Evolutionary conservation across 139 green algal genomes (phyloP), one percentile per base, ranked within the genome.

Genomic region (Cymbomonas tetramitiformis): DNA sequence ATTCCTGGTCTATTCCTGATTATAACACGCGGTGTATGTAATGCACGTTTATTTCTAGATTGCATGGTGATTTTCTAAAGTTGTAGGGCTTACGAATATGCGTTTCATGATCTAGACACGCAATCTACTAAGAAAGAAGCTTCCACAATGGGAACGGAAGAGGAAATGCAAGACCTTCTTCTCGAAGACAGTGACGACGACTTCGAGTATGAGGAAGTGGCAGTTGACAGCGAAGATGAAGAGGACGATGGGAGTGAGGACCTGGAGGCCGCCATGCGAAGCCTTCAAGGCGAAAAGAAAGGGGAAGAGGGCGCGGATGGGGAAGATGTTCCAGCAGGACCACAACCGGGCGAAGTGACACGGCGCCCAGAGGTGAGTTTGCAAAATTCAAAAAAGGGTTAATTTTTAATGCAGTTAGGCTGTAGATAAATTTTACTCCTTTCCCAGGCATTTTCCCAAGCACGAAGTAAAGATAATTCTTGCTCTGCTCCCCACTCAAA

Each of bases 201-300:
- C 47, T 88, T 88, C 38, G 31, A 75, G 44, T 88, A 86, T 58
- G 81, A 86, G 60, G 77, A 85, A 61, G 70, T 88, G 4, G 74
- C 83, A 25, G 64, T 88, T 0, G 61, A 77, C 19, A 80, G 74
- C 5, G 78, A 79, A 46, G 75, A 73, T 2, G 77, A 81, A 51
- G 26, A 39, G 12, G 26, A 23, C 4, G 46, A 18, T 18, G 58
- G 58, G 3, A 72, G 83, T 46, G 72, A 76, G 30, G 82, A 90
- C 62, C 60, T 89, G 29, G 79, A 89, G 29, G 65, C 79, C 12
- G 73, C 79, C 0, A 49, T 88, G 43, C 65, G 70, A 21, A 81
- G 70, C 47, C 62, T 85, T 39, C 75, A 85, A 21, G 48, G 61
- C 1, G 69, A 83, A 18, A 23, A 12, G 26, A 7, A 15, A 8